A percentile compares a stretch with the other conserved stretches of the same genome.
Conservation (phyloP, 1,284 basidiomycete species). For the Heterobasidion irregulare region DNA sequence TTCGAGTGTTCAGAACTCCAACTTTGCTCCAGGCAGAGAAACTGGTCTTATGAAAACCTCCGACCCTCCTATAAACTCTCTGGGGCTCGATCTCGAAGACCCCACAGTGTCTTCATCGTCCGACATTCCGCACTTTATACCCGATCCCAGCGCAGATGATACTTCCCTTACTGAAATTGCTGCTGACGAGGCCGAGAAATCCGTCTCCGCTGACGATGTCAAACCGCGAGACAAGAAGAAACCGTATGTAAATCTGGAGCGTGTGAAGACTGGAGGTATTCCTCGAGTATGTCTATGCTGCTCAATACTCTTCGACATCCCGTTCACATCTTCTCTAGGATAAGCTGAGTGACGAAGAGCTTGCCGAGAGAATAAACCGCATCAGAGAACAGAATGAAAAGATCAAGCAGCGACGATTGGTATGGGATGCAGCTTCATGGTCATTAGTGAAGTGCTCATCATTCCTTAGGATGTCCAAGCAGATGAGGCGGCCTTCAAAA, state of each 20-base stretch:
- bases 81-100: slow-evolving; percentile 58
- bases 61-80: slow-evolving; percentile 38
- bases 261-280: slow-evolving; percentile 71
- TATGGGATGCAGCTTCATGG: slow-evolving; percentile 20
- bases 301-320: neutral
- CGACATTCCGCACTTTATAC: neutral
- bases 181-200: neutral
- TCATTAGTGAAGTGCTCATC: slow-evolving; percentile 2
- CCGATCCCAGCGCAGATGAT: neutral
- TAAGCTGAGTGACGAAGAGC: slow-evolving; percentile 64
- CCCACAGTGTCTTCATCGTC: slow-evolving; percentile 19
- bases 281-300: slow-evolving; percentile 44
- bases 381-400: slow-evolving; percentile 75
- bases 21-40: neutral
- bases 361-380: slow-evolving; percentile 62
- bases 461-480: slow-evolving; percentile 57
- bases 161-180: neutral
- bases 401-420: slow-evolving; percentile 69
- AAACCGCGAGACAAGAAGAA: slow-evolving; percentile 21
- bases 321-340: slow-evolving; percentile 35
- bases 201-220: slow-evolving; percentile 5
- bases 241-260: slow-evolving; percentile 69
- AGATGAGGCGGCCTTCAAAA: slow-evolving; percentile 68
- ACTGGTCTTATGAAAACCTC: slow-evolving; percentile 3
- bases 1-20: neutral